A percentile compares a stretch with the other conserved stretches of the same genome.
Conservation (phyloP, 2,329 filamentous ascomycete species). For the Zymoseptoria tritici region DNA sequence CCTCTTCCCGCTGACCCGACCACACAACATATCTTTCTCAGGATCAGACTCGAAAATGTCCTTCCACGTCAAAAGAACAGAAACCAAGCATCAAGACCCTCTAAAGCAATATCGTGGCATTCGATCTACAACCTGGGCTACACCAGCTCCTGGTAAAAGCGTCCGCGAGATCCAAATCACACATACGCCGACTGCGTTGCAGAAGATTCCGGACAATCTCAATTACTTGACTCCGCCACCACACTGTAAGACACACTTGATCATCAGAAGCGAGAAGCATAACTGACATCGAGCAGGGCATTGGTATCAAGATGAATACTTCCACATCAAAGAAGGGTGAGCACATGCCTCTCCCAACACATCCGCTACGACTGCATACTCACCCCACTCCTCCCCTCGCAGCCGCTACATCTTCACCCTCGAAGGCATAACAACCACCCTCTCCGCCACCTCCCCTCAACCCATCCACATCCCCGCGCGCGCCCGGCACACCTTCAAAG, state of each 20-base stretch:
- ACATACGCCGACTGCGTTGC: constrained; percentile 18
- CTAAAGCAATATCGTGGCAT: constrained; percentile 20
- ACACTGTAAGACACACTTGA: constrained; percentile 10
- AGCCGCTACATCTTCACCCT: constrained; percentile 26
- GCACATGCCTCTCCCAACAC: not conserved
- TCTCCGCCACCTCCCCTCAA: constrained; percentile 21
- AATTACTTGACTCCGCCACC: constrained; percentile 21
- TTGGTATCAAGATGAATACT: constrained; percentile 26
- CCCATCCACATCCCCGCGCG: constrained; percentile 18
- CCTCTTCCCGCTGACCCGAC: not conserved
- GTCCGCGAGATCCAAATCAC: constrained; percentile 26
- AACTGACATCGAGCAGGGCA: constrained; percentile 12
- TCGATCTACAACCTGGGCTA: constrained; percentile 22
- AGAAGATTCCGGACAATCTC: constrained; percentile 17
- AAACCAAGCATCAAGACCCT: constrained; percentile 7
- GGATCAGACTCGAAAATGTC: not conserved
- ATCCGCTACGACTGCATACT: too few species aligned
- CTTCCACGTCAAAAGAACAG: constrained; percentile 17
- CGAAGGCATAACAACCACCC: constrained; percentile 16
- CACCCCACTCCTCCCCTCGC: not conserved
- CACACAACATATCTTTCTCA: not conserved
- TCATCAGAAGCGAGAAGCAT: not conserved
- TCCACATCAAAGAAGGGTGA: constrained; percentile 21
- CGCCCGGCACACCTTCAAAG: constrained; percentile 24
- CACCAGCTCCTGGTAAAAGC: constrained; percentile 20